phyloP scores from a whole-genome alignment of 2,329 filamentous ascomycete genomes.

The Mycogone perniciosa region DNA sequence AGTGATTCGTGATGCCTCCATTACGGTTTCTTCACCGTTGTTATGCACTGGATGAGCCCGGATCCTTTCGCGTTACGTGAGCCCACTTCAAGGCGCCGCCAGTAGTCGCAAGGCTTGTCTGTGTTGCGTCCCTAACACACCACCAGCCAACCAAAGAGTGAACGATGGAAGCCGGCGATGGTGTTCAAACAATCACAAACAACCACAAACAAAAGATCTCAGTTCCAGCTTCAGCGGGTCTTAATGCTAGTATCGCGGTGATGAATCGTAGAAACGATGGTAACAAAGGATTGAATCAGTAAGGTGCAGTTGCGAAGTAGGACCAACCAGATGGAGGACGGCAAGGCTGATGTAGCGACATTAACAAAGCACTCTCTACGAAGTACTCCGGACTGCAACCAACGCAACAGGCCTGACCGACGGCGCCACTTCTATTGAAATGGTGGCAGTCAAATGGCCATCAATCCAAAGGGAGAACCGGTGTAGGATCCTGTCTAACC shows the following conservation, averaged over 20 bases:
- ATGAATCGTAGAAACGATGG: no score
- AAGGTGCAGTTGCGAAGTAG: not conserved
- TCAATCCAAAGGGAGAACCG: slow-evolving; percentile 8
- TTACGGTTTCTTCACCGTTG: slow-evolving; percentile 6
- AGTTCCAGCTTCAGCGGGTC: no score
- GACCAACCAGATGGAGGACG: not conserved
- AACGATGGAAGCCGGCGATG: not conserved
- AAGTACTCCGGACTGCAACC: not conserved
- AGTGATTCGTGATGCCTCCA: slow-evolving; percentile 8
- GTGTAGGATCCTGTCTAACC: slow-evolving; percentile 11
- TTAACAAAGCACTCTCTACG: no score
- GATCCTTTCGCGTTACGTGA: slow-evolving; percentile 8
- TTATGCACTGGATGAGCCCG: slow-evolving; percentile 7
- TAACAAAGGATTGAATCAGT: no score
- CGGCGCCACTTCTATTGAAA: slow-evolving; percentile 1
- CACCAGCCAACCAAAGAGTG: slow-evolving; percentile 5
- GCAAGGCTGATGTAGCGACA: no score
- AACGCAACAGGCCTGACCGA: slow-evolving; percentile 1
- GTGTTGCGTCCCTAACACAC: slow-evolving; percentile 9
- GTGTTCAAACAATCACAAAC: no score
- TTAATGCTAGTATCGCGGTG: no score
- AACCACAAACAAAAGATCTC: no score
- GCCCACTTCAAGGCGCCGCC: not conserved
- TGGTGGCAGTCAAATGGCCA: slow-evolving; percentile 5
- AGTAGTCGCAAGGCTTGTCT: slow-evolving; percentile 5